Percentiles rank a stretch among this genome's conserved stretches.
Evolutionary conservation across 176 grass and related monocot genomes (phyloP).

Genomic region (Lolium perenne): DNA sequence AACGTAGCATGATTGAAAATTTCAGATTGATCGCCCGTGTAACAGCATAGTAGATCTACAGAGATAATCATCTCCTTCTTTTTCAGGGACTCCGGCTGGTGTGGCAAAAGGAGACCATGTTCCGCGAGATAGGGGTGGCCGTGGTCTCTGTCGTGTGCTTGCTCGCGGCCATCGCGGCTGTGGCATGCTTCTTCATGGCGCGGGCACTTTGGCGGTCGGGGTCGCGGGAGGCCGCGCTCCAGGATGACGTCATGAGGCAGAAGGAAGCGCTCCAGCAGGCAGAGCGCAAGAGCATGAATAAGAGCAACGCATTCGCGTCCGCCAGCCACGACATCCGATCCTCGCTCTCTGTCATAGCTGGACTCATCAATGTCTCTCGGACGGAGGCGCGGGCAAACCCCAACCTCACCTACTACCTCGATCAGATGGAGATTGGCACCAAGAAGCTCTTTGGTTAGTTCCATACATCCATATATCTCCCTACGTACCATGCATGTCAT

Average conservation of each 20-base stretch:
- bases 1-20: neutral
- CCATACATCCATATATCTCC: neutral
- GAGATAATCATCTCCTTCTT: neutral
- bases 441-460: conserved; percentile 71
- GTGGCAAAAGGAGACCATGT: neutral
- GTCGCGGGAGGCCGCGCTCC: conserved; percentile 42
- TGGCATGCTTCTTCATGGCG: conserved; percentile 1
- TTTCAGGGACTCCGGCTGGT: conserved; percentile 42
- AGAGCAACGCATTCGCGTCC: conserved; percentile 71
- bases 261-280: conserved; percentile 75
- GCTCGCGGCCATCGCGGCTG: neutral
- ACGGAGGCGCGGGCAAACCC: conserved; percentile 36
- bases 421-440: conserved; percentile 57
- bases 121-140: neutral
- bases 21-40: neutral
- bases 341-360: conserved; percentile 50
- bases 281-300: conserved; percentile 91
- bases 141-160: neutral
- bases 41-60: neutral
- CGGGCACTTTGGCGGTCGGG: conserved; percentile 13
- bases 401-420: conserved; percentile 48
- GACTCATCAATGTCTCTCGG: conserved; percentile 51
- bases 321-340: conserved; percentile 80
- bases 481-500: neutral
- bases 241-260: conserved; percentile 57